Percentiles rank a stretch among this genome's conserved stretches.
Evolutionary conservation across 2,329 filamentous ascomycete species (phyloP).

Genomic region (Claviceps africana): DNA sequence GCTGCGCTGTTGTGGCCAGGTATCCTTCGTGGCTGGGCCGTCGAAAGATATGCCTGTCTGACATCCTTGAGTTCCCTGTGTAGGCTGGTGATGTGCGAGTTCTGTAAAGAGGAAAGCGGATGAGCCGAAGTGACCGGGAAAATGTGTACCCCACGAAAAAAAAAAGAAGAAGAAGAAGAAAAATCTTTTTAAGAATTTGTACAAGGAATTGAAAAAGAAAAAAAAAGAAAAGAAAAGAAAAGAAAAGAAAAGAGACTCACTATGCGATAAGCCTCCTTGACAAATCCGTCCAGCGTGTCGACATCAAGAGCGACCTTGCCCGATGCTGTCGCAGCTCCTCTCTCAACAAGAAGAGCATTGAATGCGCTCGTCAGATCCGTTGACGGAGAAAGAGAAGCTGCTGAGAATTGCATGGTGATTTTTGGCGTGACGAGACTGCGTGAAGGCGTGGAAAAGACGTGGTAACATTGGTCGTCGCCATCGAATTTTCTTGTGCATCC

Average conservation of each 20-base stretch:
- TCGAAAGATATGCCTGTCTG: constrained; percentile 83
- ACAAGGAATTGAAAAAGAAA: too few species aligned
- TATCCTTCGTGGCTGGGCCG: constrained; percentile 48
- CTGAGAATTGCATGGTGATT: constrained; percentile 4
- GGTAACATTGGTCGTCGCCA: not conserved
- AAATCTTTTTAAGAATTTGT: too few species aligned
- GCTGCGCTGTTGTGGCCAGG: constrained; percentile 32
- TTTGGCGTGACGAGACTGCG: not conserved
- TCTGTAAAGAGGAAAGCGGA: constrained; percentile 35
- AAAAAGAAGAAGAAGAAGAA: too few species aligned
- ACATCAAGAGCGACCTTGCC: constrained; percentile 22
- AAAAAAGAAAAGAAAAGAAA: not conserved
- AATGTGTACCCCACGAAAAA: too few species aligned
- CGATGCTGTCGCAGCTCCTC: constrained; percentile 36
- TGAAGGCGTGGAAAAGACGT: not conserved
- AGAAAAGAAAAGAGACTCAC: constrained; percentile 33
- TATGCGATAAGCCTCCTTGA: constrained; percentile 89
- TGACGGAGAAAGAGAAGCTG: constrained; percentile 18
- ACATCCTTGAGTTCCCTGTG: constrained; percentile 68
- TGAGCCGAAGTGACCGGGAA: not conserved
- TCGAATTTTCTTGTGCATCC: not conserved
- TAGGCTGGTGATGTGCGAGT: constrained; percentile 70
- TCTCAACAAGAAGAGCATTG: constrained; percentile 47
- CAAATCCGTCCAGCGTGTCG: constrained; percentile 62
- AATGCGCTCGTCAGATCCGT: constrained; percentile 53